phyloP scores from a whole-genome alignment of 352 stramenopile genomes.

The Phytopythium helicoides region DNA sequence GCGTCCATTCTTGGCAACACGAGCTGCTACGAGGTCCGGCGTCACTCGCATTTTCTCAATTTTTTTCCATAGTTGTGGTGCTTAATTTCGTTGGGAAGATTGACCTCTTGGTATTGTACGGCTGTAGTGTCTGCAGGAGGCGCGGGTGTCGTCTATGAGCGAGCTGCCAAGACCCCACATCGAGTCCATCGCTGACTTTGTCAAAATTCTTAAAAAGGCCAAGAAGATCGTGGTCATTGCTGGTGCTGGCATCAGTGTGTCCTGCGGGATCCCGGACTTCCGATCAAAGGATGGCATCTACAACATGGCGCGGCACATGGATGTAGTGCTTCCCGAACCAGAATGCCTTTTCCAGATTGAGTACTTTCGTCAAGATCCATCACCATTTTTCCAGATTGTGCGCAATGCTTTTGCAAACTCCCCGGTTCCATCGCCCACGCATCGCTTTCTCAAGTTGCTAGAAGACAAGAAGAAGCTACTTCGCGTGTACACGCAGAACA shows the following conservation, averaged over 20 bases:
- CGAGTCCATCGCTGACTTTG: slow-evolving; percentile 53
- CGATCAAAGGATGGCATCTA: slow-evolving; percentile 90
- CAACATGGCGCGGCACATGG: slow-evolving; percentile 78
- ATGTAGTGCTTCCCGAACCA: slow-evolving; percentile 89
- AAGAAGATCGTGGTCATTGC: slow-evolving; percentile 91
- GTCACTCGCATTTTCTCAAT: too few relatives aligned
- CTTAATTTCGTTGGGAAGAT: too few relatives aligned
- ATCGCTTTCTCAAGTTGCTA: slow-evolving; percentile 93
- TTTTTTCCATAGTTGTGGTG: too few relatives aligned
- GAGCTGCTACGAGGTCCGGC: slow-evolving; percentile 63
- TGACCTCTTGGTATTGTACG: too few relatives aligned
- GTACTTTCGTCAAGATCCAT: slow-evolving; percentile 94
- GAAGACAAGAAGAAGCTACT: slow-evolving; percentile 91
- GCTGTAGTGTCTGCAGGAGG: slow-evolving; percentile 53
- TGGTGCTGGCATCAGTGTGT: slow-evolving; percentile 94
- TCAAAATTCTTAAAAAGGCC: slow-evolving; percentile 64
- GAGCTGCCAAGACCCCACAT: slow-evolving; percentile 30
- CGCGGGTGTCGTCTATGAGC: slow-evolving; percentile 24
- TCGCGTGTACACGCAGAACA: slow-evolving; percentile 97
- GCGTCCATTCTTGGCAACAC: slow-evolving; percentile 68
- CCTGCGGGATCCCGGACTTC: slow-evolving; percentile 99
- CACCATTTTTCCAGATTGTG: slow-evolving; percentile 97
- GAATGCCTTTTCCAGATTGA: slow-evolving; percentile 99
- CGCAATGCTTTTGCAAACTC: slow-evolving; percentile 66
- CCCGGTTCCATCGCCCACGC: slow-evolving; percentile 89